Conservation (phyloP, 805 yeast genomes). For the Yamadazyma paraphyllophila region DNA sequence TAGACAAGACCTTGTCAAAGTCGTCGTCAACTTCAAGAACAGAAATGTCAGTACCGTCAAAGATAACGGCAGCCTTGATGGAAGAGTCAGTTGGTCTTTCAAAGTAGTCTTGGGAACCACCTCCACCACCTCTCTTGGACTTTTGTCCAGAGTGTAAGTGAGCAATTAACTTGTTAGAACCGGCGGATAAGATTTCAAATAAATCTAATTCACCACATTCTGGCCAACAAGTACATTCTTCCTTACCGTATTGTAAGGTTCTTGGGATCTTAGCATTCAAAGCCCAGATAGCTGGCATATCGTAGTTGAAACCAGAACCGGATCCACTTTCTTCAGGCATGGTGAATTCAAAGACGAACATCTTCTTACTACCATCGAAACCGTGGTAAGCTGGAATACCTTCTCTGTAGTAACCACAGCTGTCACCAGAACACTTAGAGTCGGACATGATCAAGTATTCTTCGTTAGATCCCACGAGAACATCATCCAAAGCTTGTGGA, state of each 20-base stretch:
- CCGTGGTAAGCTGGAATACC: constrained; percentile 95
- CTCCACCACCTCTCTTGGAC: constrained; percentile 44
- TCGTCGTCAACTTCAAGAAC: constrained; percentile 60
- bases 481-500: constrained; percentile 67
- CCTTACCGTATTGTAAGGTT: constrained; percentile 87
- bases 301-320: constrained; percentile 56
- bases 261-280: constrained; percentile 95
- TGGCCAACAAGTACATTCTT: constrained; percentile 91
- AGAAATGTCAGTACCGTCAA: constrained; percentile 55
- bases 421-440: constrained; percentile 48
- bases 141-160: constrained; percentile 88
- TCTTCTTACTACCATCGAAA: constrained; percentile 78
- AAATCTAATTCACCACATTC: constrained; percentile 97
- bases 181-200: constrained; percentile 81
- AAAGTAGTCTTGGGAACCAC: constrained; percentile 86
- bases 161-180: constrained; percentile 70
- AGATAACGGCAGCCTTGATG: constrained; percentile 88
- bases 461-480: constrained; percentile 63
- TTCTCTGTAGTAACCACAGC: constrained; percentile 82
- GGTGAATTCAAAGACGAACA: constrained; percentile 87
- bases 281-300: constrained; percentile 98
- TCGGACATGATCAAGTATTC: constrained; percentile 86
- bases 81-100: constrained; percentile 75
- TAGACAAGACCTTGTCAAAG: constrained; percentile 43
- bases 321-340: constrained; percentile 75